Base-by-base conservation (phyloP, 192 early-diverging fungal genomes). In the Ambispora gerdemannii region DNA sequence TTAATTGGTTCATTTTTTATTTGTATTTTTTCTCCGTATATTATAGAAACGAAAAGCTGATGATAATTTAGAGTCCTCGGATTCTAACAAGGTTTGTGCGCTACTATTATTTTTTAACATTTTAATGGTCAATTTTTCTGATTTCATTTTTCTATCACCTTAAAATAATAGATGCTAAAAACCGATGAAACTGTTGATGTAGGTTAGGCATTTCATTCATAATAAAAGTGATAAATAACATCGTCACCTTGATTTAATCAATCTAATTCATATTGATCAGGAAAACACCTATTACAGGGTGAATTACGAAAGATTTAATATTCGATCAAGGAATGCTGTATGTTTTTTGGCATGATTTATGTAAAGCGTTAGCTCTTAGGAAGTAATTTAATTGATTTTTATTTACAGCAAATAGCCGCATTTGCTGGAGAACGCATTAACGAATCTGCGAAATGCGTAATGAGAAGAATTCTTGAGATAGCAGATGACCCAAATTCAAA, bases 391-490 rank as follows among this genome's bases (percentile, higher is more conserved):
- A 0, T 47, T 20, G 25, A 30, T 67, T 67, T 15, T 2, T 24
- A 0, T 11, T n/a, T 36, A 0, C 70, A 87, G 80, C 77, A 80
- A 74, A 77, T 92, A 56, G 80, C 85, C 22, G 82, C 83, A 28
- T 75, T 82, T 63, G 87, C 84, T 56, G 72, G 80, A 6, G 79
- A 81, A 30, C 80, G 84, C 47, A 80, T 88, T 75, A 92, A 90
- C 73, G 71, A 78, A 17, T 83, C 83, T 15, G 89, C 89, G n/a
- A 84, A 77, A 32, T 72, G 75, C 31, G 78, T 92, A 20, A 64
- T 88, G 53, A 80, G 85, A 55, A 52, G 81, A 3, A 80, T 91
- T 22, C 74, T 92, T 56, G 77, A 83, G 13, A 56, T 83, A 58
- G 79, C 77, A 32, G 87, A 92, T 74, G 74, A 84, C 7, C 75